These are phyloP conservation scores for Cordyceps pruinosa DNA, from an alignment of 2,329 filamentous ascomycete genomes.

Conservation along the genomic window DNA sequence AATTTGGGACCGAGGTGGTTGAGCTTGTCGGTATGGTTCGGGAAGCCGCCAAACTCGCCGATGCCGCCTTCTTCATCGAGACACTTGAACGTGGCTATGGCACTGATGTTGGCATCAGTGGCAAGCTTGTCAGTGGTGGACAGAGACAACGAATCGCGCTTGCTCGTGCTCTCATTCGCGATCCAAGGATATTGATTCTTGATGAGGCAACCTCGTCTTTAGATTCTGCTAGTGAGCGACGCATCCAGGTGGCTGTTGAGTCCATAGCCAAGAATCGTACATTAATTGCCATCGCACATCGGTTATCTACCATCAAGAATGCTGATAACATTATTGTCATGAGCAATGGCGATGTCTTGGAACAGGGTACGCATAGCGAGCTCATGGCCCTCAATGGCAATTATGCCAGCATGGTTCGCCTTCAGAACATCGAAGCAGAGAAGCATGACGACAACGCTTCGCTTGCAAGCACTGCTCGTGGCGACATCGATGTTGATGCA, in stretches of 20 bases:
- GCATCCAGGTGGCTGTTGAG: conserved; percentile 45
- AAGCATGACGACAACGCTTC: conserved; percentile 25
- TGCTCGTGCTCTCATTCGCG: conserved; percentile 48
- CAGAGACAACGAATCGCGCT: conserved; percentile 55
- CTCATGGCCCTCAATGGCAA: conserved; percentile 45
- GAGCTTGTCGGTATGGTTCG: conserved; percentile 46
- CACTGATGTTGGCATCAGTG: conserved; percentile 46
- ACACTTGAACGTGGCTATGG: conserved; percentile 47
- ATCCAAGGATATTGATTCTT: conserved; percentile 51
- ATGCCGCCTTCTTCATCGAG: conserved; percentile 50
- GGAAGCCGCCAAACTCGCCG: conserved; percentile 49
- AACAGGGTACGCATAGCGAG: conserved; percentile 57
- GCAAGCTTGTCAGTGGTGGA: conserved; percentile 50
- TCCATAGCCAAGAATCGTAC: conserved; percentile 46
- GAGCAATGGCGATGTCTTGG: conserved; percentile 51
- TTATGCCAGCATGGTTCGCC: conserved; percentile 46
- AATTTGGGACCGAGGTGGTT: conserved; percentile 35
- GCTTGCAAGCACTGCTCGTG: conserved; percentile 24
- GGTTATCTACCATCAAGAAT: conserved; percentile 53
- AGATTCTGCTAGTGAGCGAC: conserved; percentile 50
- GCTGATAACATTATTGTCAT: conserved; percentile 64
- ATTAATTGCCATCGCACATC: conserved; percentile 59
- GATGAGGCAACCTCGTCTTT: conserved; percentile 57
- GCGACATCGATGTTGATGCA: conserved; percentile 37
- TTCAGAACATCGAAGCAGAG: conserved; percentile 32